phyloP scores from a whole-genome alignment of 805 yeast species.

The Dipodascopsis uninucleata region DNA sequence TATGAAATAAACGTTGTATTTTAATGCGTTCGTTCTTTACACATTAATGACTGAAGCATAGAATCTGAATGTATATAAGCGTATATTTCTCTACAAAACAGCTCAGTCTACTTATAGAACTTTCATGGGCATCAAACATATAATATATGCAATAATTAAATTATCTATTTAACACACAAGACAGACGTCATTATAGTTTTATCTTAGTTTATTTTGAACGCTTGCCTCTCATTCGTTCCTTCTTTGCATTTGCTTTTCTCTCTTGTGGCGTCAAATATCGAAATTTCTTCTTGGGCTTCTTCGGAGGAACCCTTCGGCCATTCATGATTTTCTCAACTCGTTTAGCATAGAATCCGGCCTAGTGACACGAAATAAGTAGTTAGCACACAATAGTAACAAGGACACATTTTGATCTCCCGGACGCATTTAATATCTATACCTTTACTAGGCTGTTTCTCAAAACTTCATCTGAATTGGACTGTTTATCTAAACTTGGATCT shows the following conservation, averaged over 20 bases:
- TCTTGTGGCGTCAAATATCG: constrained; percentile 81
- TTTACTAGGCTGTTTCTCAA: constrained; percentile 45
- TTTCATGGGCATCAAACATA: no score
- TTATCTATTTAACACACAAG: neutral
- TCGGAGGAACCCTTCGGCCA: constrained; percentile 29
- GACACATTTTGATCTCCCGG: constrained; percentile 51
- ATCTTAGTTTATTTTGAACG: constrained; percentile 29
- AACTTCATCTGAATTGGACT: constrained; percentile 10
- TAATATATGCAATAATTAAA: no score
- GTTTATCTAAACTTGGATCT: constrained; percentile 10
- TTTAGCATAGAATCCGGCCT: constrained; percentile 70
- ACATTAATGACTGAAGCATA: no score
- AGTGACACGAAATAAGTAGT: neutral
- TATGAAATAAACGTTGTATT: no score
- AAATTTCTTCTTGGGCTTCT: constrained; percentile 68
- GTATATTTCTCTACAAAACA: no score
- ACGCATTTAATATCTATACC: constrained; percentile 69
- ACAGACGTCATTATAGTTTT: neutral
- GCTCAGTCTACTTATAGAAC: no score
- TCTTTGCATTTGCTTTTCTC: constrained; percentile 52
- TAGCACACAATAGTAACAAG: no score
- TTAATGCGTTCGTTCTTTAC: no score
- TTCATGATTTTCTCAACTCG: constrained; percentile 40
- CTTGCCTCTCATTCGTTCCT: constrained; percentile 42
- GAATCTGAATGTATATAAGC: no score